These are phyloP conservation scores for Parasarocladium wereldwijsianum DNA, from an alignment of 2,329 filamentous ascomycete species.

Conservation along the genomic window DNA sequence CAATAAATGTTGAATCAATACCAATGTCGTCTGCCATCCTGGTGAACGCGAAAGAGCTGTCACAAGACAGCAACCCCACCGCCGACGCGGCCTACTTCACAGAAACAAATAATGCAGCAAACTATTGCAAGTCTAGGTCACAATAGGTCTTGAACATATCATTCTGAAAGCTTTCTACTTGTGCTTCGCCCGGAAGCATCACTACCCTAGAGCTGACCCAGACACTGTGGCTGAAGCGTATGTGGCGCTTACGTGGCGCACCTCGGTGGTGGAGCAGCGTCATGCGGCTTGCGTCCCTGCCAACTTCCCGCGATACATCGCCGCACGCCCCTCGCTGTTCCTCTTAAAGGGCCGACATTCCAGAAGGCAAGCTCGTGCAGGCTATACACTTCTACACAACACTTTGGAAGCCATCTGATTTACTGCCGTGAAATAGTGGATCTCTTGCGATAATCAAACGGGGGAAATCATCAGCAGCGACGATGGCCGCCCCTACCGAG, in stretches of 20 bases:
- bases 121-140: too few relatives aligned
- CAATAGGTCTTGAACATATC: not conserved
- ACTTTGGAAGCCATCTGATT: too few relatives aligned
- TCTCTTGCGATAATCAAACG: too few relatives aligned
- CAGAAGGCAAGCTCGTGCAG: constrained; percentile 4
- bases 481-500: constrained; percentile 28
- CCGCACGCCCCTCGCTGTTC: constrained; percentile 15
- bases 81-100: too few relatives aligned
- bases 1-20: constrained; percentile 49
- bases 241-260: constrained; percentile 1
- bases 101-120: too few relatives aligned
- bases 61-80: too few relatives aligned
- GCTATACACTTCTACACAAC: too few relatives aligned
- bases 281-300: constrained; percentile 19
- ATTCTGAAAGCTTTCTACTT: not conserved
- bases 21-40: constrained; percentile 43
- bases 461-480: constrained; percentile 7
- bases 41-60: not conserved
- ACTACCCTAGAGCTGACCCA: not conserved
- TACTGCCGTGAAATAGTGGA: too few relatives aligned
- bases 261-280: constrained; percentile 19
- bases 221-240: not conserved
- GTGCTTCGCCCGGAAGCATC: not conserved
- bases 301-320: too few relatives aligned
- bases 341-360: not conserved